These are phyloP conservation scores for Ascodesmis nigricans DNA, from an alignment of 495 filamentous ascomycete genomes.

Conservation along the genomic window DNA sequence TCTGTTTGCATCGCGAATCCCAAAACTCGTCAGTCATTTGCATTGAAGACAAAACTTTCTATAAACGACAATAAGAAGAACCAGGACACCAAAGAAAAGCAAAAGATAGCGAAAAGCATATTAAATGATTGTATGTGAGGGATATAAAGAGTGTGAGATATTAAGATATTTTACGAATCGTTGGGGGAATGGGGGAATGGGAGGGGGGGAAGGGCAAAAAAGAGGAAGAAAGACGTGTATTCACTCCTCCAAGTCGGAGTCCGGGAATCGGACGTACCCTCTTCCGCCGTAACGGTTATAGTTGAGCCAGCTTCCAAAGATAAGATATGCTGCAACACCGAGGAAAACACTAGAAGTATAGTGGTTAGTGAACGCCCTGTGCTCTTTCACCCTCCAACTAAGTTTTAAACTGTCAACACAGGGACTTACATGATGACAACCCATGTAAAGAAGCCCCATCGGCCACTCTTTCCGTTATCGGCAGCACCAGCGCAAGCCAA, in stretches of 20 bases:
- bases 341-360: conserved; percentile 55
- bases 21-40: conserved; percentile 7
- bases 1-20: conserved; percentile 26
- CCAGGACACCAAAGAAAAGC: no score
- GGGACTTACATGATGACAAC: conserved; percentile 75
- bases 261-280: conserved; percentile 23
- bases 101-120: no score
- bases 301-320: conserved; percentile 97
- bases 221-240: neutral
- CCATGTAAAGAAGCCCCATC: conserved; percentile 97
- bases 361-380: no score
- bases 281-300: conserved; percentile 90
- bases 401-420: conserved; percentile 2
- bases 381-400: no score
- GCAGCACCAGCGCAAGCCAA: conserved; percentile 45
- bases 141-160: neutral
- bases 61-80: no score
- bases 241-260: neutral
- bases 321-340: conserved; percentile 67
- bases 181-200: conserved; percentile 1
- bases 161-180: conserved; percentile 6
- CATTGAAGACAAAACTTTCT: no score
- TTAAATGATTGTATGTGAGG: no score
- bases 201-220: no score
- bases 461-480: conserved; percentile 16